A percentile compares a stretch with the other conserved stretches of the same genome.
Conservation (phyloP, 2,329 filamentous ascomycete species). For the Xylaria sp. region DNA sequence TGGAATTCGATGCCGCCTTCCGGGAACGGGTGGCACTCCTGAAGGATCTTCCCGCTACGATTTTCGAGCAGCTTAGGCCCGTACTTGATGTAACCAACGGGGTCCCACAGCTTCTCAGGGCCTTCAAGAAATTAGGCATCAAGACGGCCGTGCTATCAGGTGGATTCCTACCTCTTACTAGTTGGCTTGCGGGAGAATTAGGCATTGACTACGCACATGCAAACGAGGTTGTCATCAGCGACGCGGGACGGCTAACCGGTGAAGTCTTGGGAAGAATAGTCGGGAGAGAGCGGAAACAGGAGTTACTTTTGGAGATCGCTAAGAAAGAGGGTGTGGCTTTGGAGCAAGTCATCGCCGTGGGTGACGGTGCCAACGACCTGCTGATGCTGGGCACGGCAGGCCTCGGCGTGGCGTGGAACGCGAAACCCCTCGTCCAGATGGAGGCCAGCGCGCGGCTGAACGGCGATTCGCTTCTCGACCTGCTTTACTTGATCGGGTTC, state of each 20-base stretch:
- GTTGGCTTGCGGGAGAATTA: conserved; percentile 83
- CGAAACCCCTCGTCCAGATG: conserved; percentile 83
- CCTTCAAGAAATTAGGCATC: conserved; percentile 80
- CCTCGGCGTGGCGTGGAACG: conserved; percentile 83
- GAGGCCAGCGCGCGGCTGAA: conserved; percentile 79
- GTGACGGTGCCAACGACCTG: conserved; percentile 85
- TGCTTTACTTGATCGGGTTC: conserved; percentile 79
- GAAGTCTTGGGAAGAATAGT: conserved; percentile 78
- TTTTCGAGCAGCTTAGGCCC: conserved; percentile 81
- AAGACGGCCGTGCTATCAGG: conserved; percentile 92
- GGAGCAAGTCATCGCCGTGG: conserved; percentile 76
- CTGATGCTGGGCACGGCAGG: conserved; percentile 81
- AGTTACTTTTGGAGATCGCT: conserved; percentile 77
- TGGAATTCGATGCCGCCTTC: conserved; percentile 89
- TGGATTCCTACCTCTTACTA: conserved; percentile 88
- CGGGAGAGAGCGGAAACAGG: conserved; percentile 77
- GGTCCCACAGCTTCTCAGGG: conserved; percentile 76
- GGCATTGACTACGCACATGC: conserved; percentile 89
- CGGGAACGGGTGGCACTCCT: conserved; percentile 82
- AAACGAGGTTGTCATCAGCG: conserved; percentile 79
- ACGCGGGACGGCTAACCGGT: conserved; percentile 71
- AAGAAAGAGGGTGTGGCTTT: conserved; percentile 71
- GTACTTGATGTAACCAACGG: conserved; percentile 85
- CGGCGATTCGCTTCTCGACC: conserved; percentile 73
- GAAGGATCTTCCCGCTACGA: conserved; percentile 78